Conservation (phyloP, 345 rosid species). For the Populus pruinosa region DNA sequence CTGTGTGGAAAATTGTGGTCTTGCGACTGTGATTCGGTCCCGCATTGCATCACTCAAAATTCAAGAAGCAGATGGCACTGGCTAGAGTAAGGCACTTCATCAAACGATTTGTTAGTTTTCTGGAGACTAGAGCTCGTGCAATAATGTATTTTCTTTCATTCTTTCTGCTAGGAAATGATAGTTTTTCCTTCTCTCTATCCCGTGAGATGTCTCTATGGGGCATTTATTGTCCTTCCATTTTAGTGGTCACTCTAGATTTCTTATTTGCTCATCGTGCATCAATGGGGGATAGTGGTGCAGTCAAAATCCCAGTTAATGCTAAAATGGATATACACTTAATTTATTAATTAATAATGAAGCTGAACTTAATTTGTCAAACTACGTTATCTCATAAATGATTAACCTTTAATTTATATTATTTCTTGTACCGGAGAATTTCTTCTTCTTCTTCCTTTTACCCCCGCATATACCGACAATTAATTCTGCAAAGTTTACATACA, state of each 20-base stretch:
- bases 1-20: neutral
- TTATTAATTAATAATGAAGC: neutral
- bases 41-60: neutral
- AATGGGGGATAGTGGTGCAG: neutral
- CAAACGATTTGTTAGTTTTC: neutral
- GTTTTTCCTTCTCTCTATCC: neutral
- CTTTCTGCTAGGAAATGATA: neutral
- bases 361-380: neutral
- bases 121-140: neutral
- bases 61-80: neutral
- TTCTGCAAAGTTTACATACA: neutral
- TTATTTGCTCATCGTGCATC: no score
- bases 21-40: constrained; percentile 3
- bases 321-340: neutral
- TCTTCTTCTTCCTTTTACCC: neutral
- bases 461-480: neutral
- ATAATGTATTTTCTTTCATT: neutral
- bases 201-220: no score
- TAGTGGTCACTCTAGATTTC: neutral
- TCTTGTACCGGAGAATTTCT: no score
- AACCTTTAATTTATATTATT: no score
- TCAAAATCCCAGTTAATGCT: neutral
- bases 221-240: neutral
- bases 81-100: constrained; percentile 3
- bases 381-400: no score